Conservation (phyloP, 345 rosid species). For the Mallotus nudiflorus region DNA sequence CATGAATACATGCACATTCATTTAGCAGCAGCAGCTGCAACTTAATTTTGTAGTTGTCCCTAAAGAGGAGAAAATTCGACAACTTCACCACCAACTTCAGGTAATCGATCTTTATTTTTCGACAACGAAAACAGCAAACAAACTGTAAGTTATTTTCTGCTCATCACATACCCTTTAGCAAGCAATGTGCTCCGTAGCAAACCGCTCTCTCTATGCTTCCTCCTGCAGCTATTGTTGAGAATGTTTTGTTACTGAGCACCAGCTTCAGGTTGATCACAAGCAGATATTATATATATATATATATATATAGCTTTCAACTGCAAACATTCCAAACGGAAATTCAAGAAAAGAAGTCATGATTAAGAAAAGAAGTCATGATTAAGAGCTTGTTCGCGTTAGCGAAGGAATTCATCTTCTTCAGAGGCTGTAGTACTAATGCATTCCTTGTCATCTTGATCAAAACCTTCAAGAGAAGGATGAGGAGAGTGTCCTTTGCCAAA, state of each 20-base stretch:
- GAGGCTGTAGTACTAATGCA: constrained; percentile 60
- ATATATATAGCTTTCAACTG: constrained; percentile 1
- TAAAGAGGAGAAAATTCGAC: constrained; percentile 58
- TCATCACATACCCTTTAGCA: constrained; percentile 30
- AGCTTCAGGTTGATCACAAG: constrained; percentile 27
- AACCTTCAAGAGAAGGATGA: constrained; percentile 65
- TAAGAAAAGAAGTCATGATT: too few species aligned
- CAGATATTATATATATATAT: too few species aligned
- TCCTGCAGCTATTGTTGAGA: constrained; percentile 37
- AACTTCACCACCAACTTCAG: constrained; percentile 50
- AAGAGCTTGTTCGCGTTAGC: not conserved
- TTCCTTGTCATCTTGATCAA: constrained; percentile 62
- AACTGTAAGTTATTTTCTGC: constrained; percentile 15
- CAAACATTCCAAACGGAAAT: not conserved
- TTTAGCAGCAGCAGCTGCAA: not conserved
- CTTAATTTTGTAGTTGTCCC: not conserved
- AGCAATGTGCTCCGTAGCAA: constrained; percentile 62
- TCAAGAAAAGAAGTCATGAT: too few species aligned
- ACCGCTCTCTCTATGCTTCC: constrained; percentile 47
- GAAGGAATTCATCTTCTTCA: constrained; percentile 46
- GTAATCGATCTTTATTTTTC: constrained; percentile 10
- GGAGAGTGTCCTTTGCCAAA: constrained; percentile 94
- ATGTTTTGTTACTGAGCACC: constrained; percentile 74
- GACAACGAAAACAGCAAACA: not conserved
- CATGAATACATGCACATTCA: not conserved